Evolutionary conservation across 1,284 basidiomycete species (phyloP), one percentile per base, ranked within the genome.

Genomic region (Ceratobasidium sp.): DNA sequence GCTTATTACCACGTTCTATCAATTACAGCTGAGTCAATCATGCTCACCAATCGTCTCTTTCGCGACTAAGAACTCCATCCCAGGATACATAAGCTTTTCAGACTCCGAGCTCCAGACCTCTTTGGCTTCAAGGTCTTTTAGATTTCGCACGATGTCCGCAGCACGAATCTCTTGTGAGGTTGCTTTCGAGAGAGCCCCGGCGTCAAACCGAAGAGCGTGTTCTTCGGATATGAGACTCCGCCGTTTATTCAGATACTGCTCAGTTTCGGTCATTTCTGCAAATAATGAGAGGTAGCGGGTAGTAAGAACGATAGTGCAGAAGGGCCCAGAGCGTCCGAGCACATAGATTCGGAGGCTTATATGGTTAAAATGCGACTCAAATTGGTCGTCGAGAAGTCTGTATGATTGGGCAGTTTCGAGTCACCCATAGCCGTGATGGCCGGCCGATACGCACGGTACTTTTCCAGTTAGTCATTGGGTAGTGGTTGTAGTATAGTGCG

Each of bases 51-150:
- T 71, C 6, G 56, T 71, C 3, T 56, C 50, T 80, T 78, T 76
- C 84, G 92, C 91, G 69, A 91, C 93, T 79, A 93, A 84, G 80
- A 93, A 94, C 80, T 90, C 91, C 92, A 93, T 93, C 44, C 93
- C 92, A 56, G 92, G 91, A 80, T 92, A 93, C 0, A 90, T 86
- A 28, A 91, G 84, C 15, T 85, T 85, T n/a, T 87, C 85, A 80
- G 89, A 86, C 17, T 90, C 87, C 59, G 84, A 83, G 42, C 81
- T 86, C 92, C 92, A 93, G 42, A 93, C 85, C 0, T 87, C 85
- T 26, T 84, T 81, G 0, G 88, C 89, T 80, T 93, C 92, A 20
- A 81, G 80, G 0, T 85, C 83, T 59, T 91, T 89, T 71, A 93
- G 87, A 33, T 83, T 81, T 28, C 90, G 86, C 50, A 91, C 83